A percentile compares a stretch with the other conserved stretches of the same genome.
Conservation (phyloP, 257 asterid genomes). For the Salvia splendens region DNA sequence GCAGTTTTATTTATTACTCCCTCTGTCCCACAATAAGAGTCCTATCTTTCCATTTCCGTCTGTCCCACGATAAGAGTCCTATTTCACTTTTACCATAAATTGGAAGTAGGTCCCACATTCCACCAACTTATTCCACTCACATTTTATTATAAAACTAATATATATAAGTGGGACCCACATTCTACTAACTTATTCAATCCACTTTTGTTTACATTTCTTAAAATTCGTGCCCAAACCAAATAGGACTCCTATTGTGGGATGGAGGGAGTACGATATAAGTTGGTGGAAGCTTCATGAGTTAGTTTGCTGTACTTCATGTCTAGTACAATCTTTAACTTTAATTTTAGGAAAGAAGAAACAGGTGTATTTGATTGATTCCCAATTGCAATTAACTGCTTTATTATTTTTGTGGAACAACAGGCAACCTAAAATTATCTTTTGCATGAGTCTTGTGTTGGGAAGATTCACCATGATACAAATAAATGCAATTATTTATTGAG, state of each 20-base stretch:
- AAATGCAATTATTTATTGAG: constrained; percentile 11
- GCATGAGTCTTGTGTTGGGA: constrained; percentile 12
- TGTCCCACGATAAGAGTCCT: too few relatives aligned
- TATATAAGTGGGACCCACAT: too few relatives aligned
- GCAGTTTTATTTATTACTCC: background rate
- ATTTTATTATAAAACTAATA: too few relatives aligned
- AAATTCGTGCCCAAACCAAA: too few relatives aligned
- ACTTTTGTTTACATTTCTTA: too few relatives aligned
- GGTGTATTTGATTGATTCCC: constrained; percentile 3
- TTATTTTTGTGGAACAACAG: constrained; percentile 5
- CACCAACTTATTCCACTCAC: too few relatives aligned
- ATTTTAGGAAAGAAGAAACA: constrained; percentile 18
- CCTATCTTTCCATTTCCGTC: too few relatives aligned
- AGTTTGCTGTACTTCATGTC: constrained; percentile 12
- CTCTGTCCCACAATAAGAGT: too few relatives aligned
- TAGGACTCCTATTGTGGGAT: too few relatives aligned
- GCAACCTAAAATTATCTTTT: constrained; percentile 19
- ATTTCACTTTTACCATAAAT: too few relatives aligned
- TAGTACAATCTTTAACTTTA: background rate
- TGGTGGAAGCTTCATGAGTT: background rate
- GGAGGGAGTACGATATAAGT: background rate
- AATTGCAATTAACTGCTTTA: constrained; percentile 2
- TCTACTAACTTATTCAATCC: too few relatives aligned
- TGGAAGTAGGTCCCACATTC: too few relatives aligned
- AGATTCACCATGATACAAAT: constrained; percentile 19